Base-by-base conservation (phyloP, 2,329 filamentous ascomycete genomes). In the Orbilia brochopaga region DNA sequence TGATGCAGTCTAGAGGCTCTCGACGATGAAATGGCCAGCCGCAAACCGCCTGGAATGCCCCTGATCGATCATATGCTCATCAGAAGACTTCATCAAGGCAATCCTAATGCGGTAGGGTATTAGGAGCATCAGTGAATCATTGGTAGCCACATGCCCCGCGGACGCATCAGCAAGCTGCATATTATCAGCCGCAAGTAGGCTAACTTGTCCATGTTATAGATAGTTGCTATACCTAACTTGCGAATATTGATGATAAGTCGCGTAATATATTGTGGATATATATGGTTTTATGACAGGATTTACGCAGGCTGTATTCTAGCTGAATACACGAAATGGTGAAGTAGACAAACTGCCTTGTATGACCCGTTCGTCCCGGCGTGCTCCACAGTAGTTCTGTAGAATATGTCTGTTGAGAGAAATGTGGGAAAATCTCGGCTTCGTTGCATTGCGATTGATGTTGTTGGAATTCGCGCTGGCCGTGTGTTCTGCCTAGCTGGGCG, bases 381-480 rank as follows among this genome's bases (percentile, higher is more conserved):
- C n/a, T n/a, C n/a, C n/a, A n/a, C n/a, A n/a, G n/a, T n/a, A n/a
- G n/a, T n/a, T n/a, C 17, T 21, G 17, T 5, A 21, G 8, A 5
- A 21, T 21, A 15, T 32, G 8, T 32, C 27, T 32, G 27, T 8
- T 4, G 15, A 44, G 40, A 15, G 11, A 6, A 4, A 44, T 10
- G 17, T 48, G 17, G 44, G 19, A 19, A 48, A 21, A 5, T 21
- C 11, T 48, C 19, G n/a, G 44, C 15, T 5, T 19, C 21, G 19
- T 63, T 58, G 58, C 19, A 51, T 59, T 59, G 44, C 51, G 27
- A 37, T 32, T 19, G 6, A 30, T 21, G 17, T 54, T 60, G 66
- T 70, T 59, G 66, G 13, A 64, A 64, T 70, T 70, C 66, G 66
- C 66, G 46, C 59, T 59, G 53, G 57, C 66, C 66, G 65, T 48